Percentiles rank a stretch among this genome's conserved stretches.
These are phyloP conservation scores for Aspergillus transmontanensis DNA, from an alignment of 2,329 filamentous ascomycete genomes.

Conservation along the genomic window DNA sequence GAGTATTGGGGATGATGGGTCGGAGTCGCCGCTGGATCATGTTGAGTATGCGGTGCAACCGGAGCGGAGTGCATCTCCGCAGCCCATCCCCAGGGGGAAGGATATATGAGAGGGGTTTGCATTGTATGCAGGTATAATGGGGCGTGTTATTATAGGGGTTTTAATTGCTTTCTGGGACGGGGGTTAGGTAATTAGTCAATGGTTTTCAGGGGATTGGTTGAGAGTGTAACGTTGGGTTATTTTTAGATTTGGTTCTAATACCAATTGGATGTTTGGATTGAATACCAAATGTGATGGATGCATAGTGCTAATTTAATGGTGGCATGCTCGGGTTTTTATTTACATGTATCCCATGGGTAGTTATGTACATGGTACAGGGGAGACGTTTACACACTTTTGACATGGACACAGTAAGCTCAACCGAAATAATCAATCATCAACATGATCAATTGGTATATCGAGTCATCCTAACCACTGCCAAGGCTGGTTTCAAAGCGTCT, in stretches of 20 bases:
- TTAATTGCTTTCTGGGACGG: background rate
- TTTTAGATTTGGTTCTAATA: background rate
- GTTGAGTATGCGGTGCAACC: conserved; percentile 10
- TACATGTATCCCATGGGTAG: background rate
- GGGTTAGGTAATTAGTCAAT: background rate
- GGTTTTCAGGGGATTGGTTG: background rate
- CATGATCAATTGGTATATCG: conserved; percentile 2
- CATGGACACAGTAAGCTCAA: background rate
- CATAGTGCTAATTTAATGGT: background rate
- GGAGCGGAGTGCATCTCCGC: conserved; percentile 6
- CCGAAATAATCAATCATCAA: background rate
- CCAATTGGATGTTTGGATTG: background rate
- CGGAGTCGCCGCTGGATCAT: background rate
- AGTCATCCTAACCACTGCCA: conserved; percentile 2
- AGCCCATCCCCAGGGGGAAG: background rate
- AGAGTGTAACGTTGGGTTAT: background rate
- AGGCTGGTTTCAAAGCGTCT: conserved; percentile 7
- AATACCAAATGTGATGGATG: background rate
- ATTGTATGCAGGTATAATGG: background rate
- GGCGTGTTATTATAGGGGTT: background rate
- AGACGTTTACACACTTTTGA: background rate
- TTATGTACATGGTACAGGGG: background rate
- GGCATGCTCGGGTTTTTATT: background rate
- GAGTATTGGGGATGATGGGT: background rate
- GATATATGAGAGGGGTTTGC: background rate